Conservation (phyloP, 2,329 filamentous ascomycete genomes). For the Didymellaceae sp. region DNA sequence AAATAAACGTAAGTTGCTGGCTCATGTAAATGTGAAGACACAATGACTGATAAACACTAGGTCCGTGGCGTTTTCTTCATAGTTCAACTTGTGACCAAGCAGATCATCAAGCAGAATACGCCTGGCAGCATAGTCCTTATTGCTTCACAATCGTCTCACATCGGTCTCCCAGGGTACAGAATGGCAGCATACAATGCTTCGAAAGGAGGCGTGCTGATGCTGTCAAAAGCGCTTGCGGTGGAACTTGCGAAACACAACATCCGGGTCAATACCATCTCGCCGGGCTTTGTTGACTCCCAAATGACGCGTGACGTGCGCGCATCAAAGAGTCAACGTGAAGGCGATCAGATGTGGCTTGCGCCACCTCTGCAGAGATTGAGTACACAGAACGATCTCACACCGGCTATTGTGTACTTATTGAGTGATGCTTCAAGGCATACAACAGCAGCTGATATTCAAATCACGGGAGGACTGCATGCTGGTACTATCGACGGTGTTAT, state of each 20-base stretch:
- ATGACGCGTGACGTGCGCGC: slow-evolving; percentile 29
- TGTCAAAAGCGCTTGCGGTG: slow-evolving; percentile 47
- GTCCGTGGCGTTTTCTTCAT: slow-evolving; percentile 54
- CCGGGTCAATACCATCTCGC: slow-evolving; percentile 42
- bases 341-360: slow-evolving; percentile 29
- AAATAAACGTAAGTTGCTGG: slow-evolving; percentile 50
- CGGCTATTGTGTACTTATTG: slow-evolving; percentile 53
- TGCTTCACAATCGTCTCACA: slow-evolving; percentile 49
- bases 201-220: slow-evolving; percentile 52
- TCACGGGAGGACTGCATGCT: slow-evolving; percentile 52
- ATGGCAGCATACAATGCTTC: slow-evolving; percentile 55
- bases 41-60: slow-evolving; percentile 24
- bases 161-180: slow-evolving; percentile 46
- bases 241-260: slow-evolving; percentile 43
- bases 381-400: slow-evolving; percentile 53
- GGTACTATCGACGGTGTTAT: slow-evolving; percentile 22
- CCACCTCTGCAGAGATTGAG: slow-evolving; percentile 50
- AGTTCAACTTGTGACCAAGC: slow-evolving; percentile 49
- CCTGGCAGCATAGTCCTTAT: slow-evolving; percentile 52
- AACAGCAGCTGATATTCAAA: slow-evolving; percentile 54
- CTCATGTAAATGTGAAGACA: too few relatives aligned
- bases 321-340: slow-evolving; percentile 22
- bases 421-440: slow-evolving; percentile 55
- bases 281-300: slow-evolving; percentile 43
- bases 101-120: slow-evolving; percentile 51